phyloP scores from a whole-genome alignment of 1,139 yeast species.

The Kazachstania sp. region DNA sequence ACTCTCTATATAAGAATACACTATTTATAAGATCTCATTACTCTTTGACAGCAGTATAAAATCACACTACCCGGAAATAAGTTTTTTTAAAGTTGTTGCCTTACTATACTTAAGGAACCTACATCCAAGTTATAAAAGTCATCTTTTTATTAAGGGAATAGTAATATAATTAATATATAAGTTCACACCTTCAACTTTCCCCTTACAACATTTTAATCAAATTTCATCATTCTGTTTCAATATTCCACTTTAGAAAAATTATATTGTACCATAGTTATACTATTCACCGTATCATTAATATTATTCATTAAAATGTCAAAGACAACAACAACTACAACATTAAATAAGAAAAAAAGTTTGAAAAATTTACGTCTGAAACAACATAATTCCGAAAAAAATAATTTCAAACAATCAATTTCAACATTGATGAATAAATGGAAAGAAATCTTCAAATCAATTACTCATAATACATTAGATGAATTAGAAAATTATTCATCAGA shows the following conservation, averaged over 20 bases:
- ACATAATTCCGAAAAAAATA: not conserved
- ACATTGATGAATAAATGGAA: constrained; percentile 20
- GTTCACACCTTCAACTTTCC: no score
- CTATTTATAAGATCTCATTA: no score
- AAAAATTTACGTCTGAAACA: not conserved
- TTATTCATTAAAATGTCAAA: not conserved
- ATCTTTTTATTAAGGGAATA: no score
- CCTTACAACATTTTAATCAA: not conserved
- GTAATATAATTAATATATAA: no score
- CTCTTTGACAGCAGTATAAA: no score
- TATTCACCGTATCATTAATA: not conserved
- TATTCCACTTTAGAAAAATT: not conserved
- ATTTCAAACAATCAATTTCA: constrained; percentile 8
- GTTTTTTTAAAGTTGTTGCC: no score
- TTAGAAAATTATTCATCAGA: constrained; percentile 17
- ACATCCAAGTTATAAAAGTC: no score
- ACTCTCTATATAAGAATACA: no score
- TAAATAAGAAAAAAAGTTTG: not conserved
- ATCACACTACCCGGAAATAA: no score
- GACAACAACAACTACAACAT: no score
- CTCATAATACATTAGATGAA: constrained; percentile 19
- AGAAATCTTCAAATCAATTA: constrained; percentile 14
- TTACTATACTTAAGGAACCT: no score
- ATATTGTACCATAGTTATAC: not conserved
- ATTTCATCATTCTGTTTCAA: not conserved